These are phyloP conservation scores for Stipa capillata DNA, from an alignment of 176 grass and related monocot genomes.

Conservation along the genomic window DNA sequence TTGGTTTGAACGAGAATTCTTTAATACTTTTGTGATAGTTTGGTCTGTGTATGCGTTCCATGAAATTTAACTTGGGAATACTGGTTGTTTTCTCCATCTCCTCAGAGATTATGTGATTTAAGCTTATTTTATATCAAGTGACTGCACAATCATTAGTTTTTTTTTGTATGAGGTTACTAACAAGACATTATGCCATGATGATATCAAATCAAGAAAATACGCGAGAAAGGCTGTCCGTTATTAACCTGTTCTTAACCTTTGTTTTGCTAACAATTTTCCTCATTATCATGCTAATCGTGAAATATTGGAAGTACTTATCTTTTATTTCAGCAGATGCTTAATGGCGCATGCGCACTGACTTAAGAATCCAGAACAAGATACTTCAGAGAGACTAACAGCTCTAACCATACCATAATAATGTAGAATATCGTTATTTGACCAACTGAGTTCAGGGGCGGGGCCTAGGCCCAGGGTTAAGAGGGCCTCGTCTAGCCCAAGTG, in stretches of 20 bases:
- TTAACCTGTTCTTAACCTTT: background rate
- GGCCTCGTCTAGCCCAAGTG: too few species aligned
- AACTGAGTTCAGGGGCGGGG: too few species aligned
- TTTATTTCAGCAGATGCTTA: background rate
- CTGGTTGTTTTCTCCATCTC: background rate
- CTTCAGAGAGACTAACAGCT: background rate
- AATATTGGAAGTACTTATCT: background rate
- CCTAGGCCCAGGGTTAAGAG: too few species aligned
- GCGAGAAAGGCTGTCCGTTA: background rate
- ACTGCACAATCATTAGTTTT: background rate
- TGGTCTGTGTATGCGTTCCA: too few species aligned
- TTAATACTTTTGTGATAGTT: too few species aligned
- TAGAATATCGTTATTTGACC: too few species aligned
- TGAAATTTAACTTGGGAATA: background rate
- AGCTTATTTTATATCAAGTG: background rate
- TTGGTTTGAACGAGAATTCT: too few species aligned
- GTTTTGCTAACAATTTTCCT: background rate
- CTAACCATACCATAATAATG: background rate
- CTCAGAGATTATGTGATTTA: background rate
- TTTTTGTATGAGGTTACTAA: background rate
- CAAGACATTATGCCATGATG: background rate
- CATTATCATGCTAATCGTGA: background rate
- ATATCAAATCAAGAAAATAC: conserved; percentile 1
- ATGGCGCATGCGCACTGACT: background rate
- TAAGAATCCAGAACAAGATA: background rate